Conservation (phyloP, 805 yeast genomes). For the Tetrapisispora phaffii region DNA sequence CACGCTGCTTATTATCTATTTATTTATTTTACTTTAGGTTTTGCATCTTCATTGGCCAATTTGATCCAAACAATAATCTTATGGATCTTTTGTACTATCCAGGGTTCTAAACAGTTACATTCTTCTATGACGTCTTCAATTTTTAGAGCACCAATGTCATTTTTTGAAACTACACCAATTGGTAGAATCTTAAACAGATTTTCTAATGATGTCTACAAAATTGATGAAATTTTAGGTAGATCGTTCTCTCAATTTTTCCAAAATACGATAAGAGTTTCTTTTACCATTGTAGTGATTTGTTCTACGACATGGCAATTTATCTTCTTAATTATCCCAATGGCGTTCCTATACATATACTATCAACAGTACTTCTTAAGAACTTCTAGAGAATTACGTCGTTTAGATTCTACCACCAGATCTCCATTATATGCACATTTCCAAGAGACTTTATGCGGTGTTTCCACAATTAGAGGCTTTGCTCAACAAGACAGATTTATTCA, state of each 20-base stretch:
- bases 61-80: constrained; percentile 58
- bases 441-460: constrained; percentile 67
- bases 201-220: constrained; percentile 80
- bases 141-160: constrained; percentile 86
- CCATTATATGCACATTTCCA: constrained; percentile 81
- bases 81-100: constrained; percentile 75
- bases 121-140: constrained; percentile 64
- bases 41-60: constrained; percentile 49
- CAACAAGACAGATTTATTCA: constrained; percentile 54
- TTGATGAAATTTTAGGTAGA: constrained; percentile 70
- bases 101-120: constrained; percentile 71
- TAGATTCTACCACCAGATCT: constrained; percentile 70
- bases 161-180: constrained; percentile 91
- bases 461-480: constrained; percentile 64
- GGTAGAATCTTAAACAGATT: constrained; percentile 88
- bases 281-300: constrained; percentile 73
- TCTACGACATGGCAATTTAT: constrained; percentile 82
- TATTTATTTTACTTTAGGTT: constrained; percentile 66
- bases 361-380: constrained; percentile 70
- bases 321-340: constrained; percentile 61
- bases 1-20: constrained; percentile 60
- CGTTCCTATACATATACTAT: constrained; percentile 54
- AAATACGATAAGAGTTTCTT: constrained; percentile 51
- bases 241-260: constrained; percentile 60
- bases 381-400: constrained; percentile 73